These are phyloP conservation scores for Excoecaria agallocha DNA, from an alignment of 345 rosid species.

Conservation along the genomic window DNA sequence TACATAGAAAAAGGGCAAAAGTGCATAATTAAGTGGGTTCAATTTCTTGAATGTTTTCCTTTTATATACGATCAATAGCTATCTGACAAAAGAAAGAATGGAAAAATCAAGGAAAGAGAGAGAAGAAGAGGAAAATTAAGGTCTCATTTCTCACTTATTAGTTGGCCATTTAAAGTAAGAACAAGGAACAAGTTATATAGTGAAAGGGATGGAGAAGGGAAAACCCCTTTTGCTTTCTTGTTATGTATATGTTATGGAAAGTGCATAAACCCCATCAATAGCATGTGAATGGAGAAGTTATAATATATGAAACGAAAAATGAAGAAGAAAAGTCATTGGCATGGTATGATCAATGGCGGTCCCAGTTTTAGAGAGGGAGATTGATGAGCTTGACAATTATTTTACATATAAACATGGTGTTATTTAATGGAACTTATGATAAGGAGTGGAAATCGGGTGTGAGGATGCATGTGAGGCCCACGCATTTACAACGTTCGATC, in stretches of 20 bases:
- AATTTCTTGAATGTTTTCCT: conserved; percentile 3
- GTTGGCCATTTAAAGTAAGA: neutral
- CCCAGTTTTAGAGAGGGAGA: neutral
- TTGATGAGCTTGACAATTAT: neutral
- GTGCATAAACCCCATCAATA: too few relatives aligned
- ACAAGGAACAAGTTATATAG: neutral
- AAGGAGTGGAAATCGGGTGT: neutral
- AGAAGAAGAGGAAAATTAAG: neutral
- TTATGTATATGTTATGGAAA: too few relatives aligned
- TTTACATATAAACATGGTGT: neutral
- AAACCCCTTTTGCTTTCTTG: too few relatives aligned
- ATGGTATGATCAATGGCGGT: neutral
- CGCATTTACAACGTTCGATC: too few relatives aligned
- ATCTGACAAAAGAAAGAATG: conserved; percentile 14
- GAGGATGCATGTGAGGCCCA: too few relatives aligned
- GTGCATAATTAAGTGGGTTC: conserved; percentile 21
- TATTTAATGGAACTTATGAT: neutral
- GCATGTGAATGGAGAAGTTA: too few relatives aligned
- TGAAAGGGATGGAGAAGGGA: neutral
- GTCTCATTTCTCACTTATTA: neutral
- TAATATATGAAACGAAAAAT: neutral
- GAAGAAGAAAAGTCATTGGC: neutral
- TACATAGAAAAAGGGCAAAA: conserved; percentile 8
- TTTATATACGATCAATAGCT: conserved; percentile 4
- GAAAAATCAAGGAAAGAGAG: conserved; percentile 8